These are phyloP conservation scores for Oxytropis ochrocephala DNA, from an alignment of 306 rosid genomes.

Conservation along the genomic window DNA sequence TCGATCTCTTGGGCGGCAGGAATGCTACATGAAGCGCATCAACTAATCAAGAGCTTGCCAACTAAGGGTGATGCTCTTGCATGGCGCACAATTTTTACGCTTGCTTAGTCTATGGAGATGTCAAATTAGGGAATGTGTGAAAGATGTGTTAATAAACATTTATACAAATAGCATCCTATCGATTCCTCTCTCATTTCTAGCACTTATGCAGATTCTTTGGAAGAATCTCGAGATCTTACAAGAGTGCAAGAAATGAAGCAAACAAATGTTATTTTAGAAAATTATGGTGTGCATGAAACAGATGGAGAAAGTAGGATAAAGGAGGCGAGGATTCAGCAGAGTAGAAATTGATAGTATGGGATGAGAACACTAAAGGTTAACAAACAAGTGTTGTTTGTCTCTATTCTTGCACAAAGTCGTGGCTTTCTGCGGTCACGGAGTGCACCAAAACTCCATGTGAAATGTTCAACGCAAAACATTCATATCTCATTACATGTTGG, in stretches of 20 bases:
- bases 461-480: not conserved
- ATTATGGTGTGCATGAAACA: not conserved
- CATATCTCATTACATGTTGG: not conserved
- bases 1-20: slow-evolving; percentile 77
- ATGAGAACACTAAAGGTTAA: not conserved
- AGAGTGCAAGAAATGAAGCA: slow-evolving; percentile 31
- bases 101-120: slow-evolving; percentile 62
- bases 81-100: slow-evolving; percentile 80
- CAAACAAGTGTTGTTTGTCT: not conserved
- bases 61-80: slow-evolving; percentile 49
- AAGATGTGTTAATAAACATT: slow-evolving; percentile 34
- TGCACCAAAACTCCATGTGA: not conserved
- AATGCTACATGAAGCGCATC: slow-evolving; percentile 59
- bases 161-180: slow-evolving; percentile 47
- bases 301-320: slow-evolving; percentile 27
- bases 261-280: slow-evolving; percentile 15
- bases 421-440: not conserved
- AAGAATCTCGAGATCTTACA: slow-evolving; percentile 44
- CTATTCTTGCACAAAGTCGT: not conserved
- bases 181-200: slow-evolving; percentile 59
- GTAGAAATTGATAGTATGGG: slow-evolving; percentile 38
- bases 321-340: slow-evolving; percentile 51
- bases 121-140: slow-evolving; percentile 44
- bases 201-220: slow-evolving; percentile 63
- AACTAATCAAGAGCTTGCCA: slow-evolving; percentile 51